These are phyloP conservation scores for Zoysia matrella DNA, from an alignment of 202 grass and related monocot genomes.

Conservation along the genomic window DNA sequence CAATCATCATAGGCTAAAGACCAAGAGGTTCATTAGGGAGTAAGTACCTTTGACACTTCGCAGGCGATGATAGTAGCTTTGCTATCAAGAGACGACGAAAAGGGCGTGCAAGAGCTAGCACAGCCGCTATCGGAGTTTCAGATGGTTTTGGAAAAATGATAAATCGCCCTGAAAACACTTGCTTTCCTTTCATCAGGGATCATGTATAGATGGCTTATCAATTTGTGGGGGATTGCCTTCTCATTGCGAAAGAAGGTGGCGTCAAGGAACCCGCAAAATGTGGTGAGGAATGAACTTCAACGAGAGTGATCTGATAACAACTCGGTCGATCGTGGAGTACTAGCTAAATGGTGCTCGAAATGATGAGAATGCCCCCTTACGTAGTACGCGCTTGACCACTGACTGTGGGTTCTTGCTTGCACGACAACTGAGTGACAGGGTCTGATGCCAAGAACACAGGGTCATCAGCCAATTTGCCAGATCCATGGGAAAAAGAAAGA, in stretches of 20 bases:
- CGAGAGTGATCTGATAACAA: conserved; percentile 49
- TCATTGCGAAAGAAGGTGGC: conserved; percentile 8
- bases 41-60: not conserved
- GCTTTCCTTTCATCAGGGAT: conserved; percentile 1
- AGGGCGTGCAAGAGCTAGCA: not conserved
- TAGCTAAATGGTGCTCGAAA: not conserved
- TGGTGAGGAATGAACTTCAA: conserved; percentile 24
- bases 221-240: conserved; percentile 28
- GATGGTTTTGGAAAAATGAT: not conserved
- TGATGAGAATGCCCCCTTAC: not conserved
- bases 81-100: not conserved
- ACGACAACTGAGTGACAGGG: not conserved
- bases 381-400: not conserved
- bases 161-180: not conserved
- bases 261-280: not conserved
- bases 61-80: not conserved
- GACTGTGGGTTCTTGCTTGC: not conserved
- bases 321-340: not conserved
- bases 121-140: not conserved
- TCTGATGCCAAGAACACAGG: too few species aligned
- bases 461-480: not conserved
- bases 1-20: not conserved
- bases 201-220: conserved; percentile 17
- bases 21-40: conserved; percentile 2
- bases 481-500: too few species aligned